phyloP scores from a whole-genome alignment of 2,329 filamentous ascomycete genomes.

The Stenocarpella maydis region DNA sequence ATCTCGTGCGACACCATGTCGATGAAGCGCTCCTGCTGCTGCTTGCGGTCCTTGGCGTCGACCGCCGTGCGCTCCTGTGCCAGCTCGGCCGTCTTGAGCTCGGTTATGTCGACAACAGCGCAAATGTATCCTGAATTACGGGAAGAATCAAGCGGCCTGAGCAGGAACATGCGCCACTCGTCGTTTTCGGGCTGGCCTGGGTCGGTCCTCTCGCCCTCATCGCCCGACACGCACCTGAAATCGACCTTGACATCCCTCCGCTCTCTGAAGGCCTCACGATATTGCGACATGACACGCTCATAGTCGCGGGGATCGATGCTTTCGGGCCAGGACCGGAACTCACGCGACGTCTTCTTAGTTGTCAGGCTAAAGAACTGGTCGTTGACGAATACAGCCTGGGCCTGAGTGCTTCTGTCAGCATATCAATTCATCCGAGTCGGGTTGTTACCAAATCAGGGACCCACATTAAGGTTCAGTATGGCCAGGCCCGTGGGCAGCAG shows the following conservation, averaged over 20 bases:
- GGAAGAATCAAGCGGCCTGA: neutral
- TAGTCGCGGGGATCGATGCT: constrained; percentile 28
- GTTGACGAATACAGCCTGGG: constrained; percentile 24
- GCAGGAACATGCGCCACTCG: constrained; percentile 27
- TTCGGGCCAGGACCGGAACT: constrained; percentile 28
- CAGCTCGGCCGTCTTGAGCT: constrained; percentile 20
- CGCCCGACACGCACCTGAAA: constrained; percentile 8
- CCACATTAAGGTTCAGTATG: constrained; percentile 14
- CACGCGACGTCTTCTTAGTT: constrained; percentile 17
- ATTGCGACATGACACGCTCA: constrained; percentile 23
- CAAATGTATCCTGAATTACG: constrained; percentile 1
- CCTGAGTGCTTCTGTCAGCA: neutral
- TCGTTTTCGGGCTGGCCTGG: neutral
- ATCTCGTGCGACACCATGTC: constrained; percentile 29
- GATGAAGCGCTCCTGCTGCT: constrained; percentile 29
- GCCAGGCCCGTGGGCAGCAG: constrained; percentile 14
- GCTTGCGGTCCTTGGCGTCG: constrained; percentile 26
- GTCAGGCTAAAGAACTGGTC: constrained; percentile 24
- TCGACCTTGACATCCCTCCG: constrained; percentile 26
- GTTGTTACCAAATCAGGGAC: neutral
- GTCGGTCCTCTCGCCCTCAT: neutral
- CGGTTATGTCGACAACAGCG: constrained; percentile 22
- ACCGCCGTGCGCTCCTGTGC: constrained; percentile 6
- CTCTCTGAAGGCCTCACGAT: constrained; percentile 22
- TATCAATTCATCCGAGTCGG: no score